Base-by-base conservation (phyloP, 2,329 filamentous ascomycete genomes). In the Canariomyces notabilis region DNA sequence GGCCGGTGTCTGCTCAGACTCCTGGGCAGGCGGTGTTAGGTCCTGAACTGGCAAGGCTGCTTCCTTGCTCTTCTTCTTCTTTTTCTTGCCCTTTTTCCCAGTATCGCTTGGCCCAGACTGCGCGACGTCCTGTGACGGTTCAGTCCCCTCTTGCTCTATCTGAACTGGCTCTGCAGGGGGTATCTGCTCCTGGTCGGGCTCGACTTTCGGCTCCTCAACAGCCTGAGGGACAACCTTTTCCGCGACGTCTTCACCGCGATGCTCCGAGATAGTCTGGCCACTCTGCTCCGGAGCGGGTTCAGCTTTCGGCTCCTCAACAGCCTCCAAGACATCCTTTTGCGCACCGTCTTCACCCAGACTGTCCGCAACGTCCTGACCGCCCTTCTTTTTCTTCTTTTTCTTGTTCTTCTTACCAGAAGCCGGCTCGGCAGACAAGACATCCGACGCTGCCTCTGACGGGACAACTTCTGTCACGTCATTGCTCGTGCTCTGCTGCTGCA, bases 301-400 rank as follows among this genome's bases (percentile, higher is more conserved):
- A n/a, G n/a, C n/a, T 21, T 32, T 29, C 20, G 35, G 36, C 14
- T 39, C 42, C 37, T 39, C 36, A 18, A 15, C 11, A 26, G 42
- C 18, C n/a, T 39, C 49, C 7, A 32, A 19, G 18, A 18, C 15
- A 22, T 19, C 41, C 23, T 31, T 9, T 14, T 35, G 39, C 2
- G 38, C 14, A 44, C 16, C 14, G 19, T 21, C 32, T 16, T 44
- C 50, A 12, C 18, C 23, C 1, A 35, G 39, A 7, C 15, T 16
- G 33, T 43, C 35, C 11, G 33, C 6, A 6, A 31, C 11, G 15
- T 50, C 51, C 37, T 56, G 49, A 29, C 49, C 49, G 31, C 38
- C 52, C 46, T 64, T 62, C 49, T 63, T 64, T 48, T 65, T 65
- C 48, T 65, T 67, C 49, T 62, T 63, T 42, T 63, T 63, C 38